Base-by-base conservation (phyloP, 352 stramenopile genomes). In the Blastocystis sp. region DNA sequence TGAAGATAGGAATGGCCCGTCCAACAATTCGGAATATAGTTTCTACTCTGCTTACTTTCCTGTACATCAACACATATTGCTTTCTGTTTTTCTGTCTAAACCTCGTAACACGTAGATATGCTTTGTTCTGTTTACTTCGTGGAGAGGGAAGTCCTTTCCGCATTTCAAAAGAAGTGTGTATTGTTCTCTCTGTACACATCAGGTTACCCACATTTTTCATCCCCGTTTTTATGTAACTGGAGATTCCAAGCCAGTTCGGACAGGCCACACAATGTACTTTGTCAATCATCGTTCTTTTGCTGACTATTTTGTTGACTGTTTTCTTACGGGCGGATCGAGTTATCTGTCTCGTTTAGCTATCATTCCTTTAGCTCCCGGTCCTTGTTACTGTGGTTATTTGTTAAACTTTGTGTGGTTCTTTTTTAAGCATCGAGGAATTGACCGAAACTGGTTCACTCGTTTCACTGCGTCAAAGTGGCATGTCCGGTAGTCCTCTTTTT, bases 321-420 rank as follows among this genome's bases (percentile, higher is more conserved):
- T 85, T 43, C 24, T 85, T 20, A 85, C 73, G 7, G 78, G 78
- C 20, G 78, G 78, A 39, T 79, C 78, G 20, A 76, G 53, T 53
- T 89, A 89, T 89, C 26, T 89, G 11, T 89, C 78, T 30, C 11
- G 55, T 43, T 20, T 79, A 3, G n/a, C 20, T 11, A 65, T 78
- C n/a, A 79, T 89, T 9, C 76, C 76, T 9, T 59, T 54, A 16
- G 53, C 30, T 89, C 78, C 78, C 8, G 78, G 78, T 59, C 63
- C 66, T 8, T 53, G 37, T 18, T 89, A 76, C 16, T 89, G 78
- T 43, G 78, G 63, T 3, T 89, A 79, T 47, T 53, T 89, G 0
- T 45, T 79, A 8, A 79, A 79, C 37, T 89, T 89, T n/a, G 66
- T 89, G 8, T 89, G 78, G 78, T 89, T 89, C 43, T 89, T 89